Conservation (phyloP, 805 yeast species). For the Pichia kluyveri region DNA sequence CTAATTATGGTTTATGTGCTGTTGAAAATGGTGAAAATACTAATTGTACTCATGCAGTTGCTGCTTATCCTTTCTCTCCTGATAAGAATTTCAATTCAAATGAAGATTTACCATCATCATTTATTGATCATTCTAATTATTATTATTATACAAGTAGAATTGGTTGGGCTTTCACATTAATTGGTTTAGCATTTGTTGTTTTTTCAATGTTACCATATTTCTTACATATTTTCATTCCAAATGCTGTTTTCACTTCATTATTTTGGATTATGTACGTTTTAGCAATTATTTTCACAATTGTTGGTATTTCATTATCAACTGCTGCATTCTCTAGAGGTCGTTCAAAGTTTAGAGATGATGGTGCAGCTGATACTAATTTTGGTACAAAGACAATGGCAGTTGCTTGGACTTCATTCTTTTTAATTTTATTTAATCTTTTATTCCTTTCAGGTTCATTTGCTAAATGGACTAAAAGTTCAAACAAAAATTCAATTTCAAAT, state of each 20-base stretch:
- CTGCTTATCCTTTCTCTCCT: slow-evolving; percentile 87
- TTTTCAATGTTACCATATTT: slow-evolving; percentile 34
- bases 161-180: slow-evolving; percentile 53
- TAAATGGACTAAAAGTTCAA: background rate
- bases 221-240: slow-evolving; percentile 6
- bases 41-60: slow-evolving; percentile 43
- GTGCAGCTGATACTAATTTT: slow-evolving; percentile 30
- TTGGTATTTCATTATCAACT: slow-evolving; percentile 42
- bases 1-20: slow-evolving; percentile 58
- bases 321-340: slow-evolving; percentile 49
- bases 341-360: slow-evolving; percentile 35
- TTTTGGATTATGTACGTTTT: slow-evolving; percentile 10
- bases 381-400: slow-evolving; percentile 49
- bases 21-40: slow-evolving; percentile 33
- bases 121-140: slow-evolving; percentile 38
- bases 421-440: slow-evolving; percentile 9
- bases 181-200: slow-evolving; percentile 47
- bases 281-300: slow-evolving; percentile 36
- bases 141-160: slow-evolving; percentile 63
- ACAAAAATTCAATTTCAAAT: background rate
- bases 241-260: background rate
- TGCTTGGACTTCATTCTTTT: slow-evolving; percentile 47
- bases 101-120: slow-evolving; percentile 43
- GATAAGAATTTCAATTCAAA: slow-evolving; percentile 52
- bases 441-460: slow-evolving; percentile 3